Base-by-base conservation (phyloP, 1,284 basidiomycete species). In the Papiliotrema laurentii region DNA sequence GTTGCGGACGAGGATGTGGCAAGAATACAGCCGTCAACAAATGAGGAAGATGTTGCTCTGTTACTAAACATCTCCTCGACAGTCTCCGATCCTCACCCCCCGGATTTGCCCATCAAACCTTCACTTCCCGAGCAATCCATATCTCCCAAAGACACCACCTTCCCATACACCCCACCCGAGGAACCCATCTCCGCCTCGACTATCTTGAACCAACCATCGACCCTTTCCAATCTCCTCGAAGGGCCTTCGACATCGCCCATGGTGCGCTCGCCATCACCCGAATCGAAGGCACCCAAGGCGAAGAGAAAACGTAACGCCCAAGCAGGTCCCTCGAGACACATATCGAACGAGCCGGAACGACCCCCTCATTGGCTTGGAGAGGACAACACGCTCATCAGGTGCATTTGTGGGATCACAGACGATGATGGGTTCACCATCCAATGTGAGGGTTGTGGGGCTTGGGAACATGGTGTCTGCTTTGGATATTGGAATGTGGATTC, bases 401-500 rank as follows among this genome's bases (percentile, higher is more conserved):
- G 74, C 51, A 74, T 75, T 47, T 75, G 74, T 47, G 65, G 64
- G 3, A 63, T 72, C 34, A 61, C 59, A 9, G 80, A 84, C 61
- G 92, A 93, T 74, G 90, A 93, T 68, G 91, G 91, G 16, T 92
- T 90, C 74, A 88, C 86, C 16, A 90, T 96, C 51, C 89, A 88
- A 24, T 97, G 92, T 73, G 93, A 96, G 69, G 75, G 79, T 45
- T 97, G 93, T 70, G 81, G 81, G 22, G 81, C 87, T 18, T 96
- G 92, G 91, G 89, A 88, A 63, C 92, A 97, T 72, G 87, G 83
- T 6, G 84, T 85, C 5, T 96, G 92, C 71, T 89, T 93, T 61
- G 82, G 81, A 28, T 85, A 90, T 61, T 73, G 77, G 19, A 76
- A 81, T 42, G 81, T 79, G 35, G 74, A 77, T 28, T 77, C 79